Conservation (phyloP, 1,284 basidiomycete genomes). For the Takashimella koratensis region DNA sequence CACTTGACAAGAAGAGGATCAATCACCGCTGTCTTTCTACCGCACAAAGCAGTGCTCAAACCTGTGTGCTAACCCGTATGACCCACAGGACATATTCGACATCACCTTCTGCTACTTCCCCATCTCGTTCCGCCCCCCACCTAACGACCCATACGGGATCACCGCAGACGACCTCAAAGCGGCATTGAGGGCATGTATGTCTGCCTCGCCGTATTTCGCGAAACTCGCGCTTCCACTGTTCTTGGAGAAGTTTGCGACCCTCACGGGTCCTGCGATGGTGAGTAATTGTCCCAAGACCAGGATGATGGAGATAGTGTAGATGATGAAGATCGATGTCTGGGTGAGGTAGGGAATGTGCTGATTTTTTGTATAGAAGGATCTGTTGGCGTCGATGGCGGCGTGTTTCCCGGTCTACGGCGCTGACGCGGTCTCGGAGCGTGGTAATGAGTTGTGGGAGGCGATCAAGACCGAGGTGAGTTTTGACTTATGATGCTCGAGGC, state of each 20-base stretch:
- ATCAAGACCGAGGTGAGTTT: slow-evolving; percentile 74
- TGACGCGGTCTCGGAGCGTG: slow-evolving; percentile 59
- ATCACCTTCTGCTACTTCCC: slow-evolving; percentile 99
- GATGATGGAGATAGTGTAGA: too few relatives aligned
- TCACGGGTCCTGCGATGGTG: slow-evolving; percentile 80
- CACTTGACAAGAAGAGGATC: background rate
- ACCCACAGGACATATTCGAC: slow-evolving; percentile 79
- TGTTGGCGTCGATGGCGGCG: slow-evolving; percentile 65
- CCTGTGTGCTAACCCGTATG: background rate
- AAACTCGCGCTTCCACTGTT: slow-evolving; percentile 81
- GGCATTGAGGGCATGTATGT: slow-evolving; percentile 65
- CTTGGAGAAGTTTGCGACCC: slow-evolving; percentile 85
- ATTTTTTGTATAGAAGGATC: slow-evolving; percentile 62
- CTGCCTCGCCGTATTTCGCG: slow-evolving; percentile 77
- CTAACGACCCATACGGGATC: slow-evolving; percentile 92
- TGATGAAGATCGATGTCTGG: slow-evolving; percentile 2
- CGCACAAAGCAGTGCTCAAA: too few relatives aligned
- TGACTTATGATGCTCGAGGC: background rate
- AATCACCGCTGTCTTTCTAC: background rate
- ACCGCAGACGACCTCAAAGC: slow-evolving; percentile 79
- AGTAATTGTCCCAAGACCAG: too few relatives aligned
- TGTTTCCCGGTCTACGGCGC: slow-evolving; percentile 82
- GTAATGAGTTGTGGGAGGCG: slow-evolving; percentile 76
- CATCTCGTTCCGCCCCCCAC: slow-evolving; percentile 92
- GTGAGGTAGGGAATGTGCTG: background rate